Base-by-base conservation (phyloP, 495 filamentous ascomycete genomes). In the Neohortaea acidophila region DNA sequence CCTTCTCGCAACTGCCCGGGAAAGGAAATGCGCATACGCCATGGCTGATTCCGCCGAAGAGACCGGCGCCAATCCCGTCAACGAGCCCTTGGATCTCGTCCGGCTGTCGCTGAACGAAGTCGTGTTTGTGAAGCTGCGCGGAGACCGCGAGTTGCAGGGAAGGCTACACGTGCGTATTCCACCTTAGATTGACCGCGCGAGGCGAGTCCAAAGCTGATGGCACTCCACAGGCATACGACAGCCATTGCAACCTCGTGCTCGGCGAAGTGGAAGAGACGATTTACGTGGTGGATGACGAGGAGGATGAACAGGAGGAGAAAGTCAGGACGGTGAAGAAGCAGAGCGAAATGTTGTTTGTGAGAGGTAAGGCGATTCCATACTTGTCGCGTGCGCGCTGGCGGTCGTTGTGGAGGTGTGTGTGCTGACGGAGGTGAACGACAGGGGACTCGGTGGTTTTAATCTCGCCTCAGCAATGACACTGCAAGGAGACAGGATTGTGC, bases 311-410 rank as follows among this genome's bases (percentile, higher is more conserved):
- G 35, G 83, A 86, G 52, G 65, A 56, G 31, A 69, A 66, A 40
- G 49, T 43, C 21, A 31, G 28, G 21, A 45, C 39, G 30, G 75
- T 85, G 39, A 89, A 84, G 59, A 92, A 91, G 61, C 87, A 94
- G 53, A 86, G 84, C 28, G 91, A 96, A 55, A 99, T 96, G 89
- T 63, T 99, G n/a, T 99, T 99, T 53, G 89, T 97, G 19, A 67
- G 89, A 79, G 89, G 87, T 92, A 58, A 38, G 71, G 62, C 1
- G 4, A n/a, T 31, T 30, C 28, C 13, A 34, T 21, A 23, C 20
- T 8, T 2, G 17, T 11, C 9, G 24, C 20, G 12, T 21, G 15
- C 5, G 23, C 22, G 9, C n/a, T 30, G 28, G 17, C 17, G 28
- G 17, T 13, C n/a, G 3, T 12, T 4, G 17, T 15, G n/a, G n/a